Percentiles rank a stretch among this genome's conserved stretches.
phyloP scores from a whole-genome alignment of 192 early-diverging fungal genomes.

The Rhizophlyctis rosea region DNA sequence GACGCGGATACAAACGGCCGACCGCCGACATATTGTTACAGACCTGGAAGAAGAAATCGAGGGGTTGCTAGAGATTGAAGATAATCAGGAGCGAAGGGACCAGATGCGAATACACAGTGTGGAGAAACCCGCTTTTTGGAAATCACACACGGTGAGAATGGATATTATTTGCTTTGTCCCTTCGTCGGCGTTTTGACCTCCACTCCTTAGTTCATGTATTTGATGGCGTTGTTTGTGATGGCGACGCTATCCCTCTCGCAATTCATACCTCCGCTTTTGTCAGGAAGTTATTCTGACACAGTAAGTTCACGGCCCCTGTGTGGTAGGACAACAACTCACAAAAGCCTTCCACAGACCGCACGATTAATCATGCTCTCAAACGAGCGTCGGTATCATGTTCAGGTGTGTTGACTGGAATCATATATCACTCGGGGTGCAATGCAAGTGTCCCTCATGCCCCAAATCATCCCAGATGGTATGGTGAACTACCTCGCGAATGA shows the following conservation, averaged over 20 bases:
- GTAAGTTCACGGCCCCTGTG: too few species aligned
- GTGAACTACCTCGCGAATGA: slow-evolving; percentile 1
- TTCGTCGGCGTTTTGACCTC: too few species aligned
- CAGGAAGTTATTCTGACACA: too few species aligned
- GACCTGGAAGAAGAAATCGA: slow-evolving; percentile 12
- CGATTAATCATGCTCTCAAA: slow-evolving; percentile 6
- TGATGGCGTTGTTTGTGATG: background rate
- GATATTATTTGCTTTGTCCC: too few species aligned
- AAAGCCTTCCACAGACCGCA: background rate
- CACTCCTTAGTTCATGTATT: background rate
- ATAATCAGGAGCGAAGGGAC: background rate
- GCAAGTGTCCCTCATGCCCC: too few species aligned
- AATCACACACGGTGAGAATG: too few species aligned
- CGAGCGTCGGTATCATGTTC: slow-evolving; percentile 8
- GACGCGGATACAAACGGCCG: background rate
- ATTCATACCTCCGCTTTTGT: slow-evolving; percentile 10
- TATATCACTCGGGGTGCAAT: too few species aligned
- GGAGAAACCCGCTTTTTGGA: too few species aligned
- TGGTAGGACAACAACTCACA: too few species aligned
- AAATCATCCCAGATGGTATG: too few species aligned
- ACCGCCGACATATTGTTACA: background rate
- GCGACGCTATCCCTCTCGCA: background rate
- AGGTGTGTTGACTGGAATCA: too few species aligned
- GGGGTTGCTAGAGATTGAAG: slow-evolving; percentile 1
- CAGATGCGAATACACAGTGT: background rate